Evolutionary conservation across 108 stramenopile species (phyloP), one percentile per base, ranked within the genome.

Genomic region (Thalassiosira profunda): DNA sequence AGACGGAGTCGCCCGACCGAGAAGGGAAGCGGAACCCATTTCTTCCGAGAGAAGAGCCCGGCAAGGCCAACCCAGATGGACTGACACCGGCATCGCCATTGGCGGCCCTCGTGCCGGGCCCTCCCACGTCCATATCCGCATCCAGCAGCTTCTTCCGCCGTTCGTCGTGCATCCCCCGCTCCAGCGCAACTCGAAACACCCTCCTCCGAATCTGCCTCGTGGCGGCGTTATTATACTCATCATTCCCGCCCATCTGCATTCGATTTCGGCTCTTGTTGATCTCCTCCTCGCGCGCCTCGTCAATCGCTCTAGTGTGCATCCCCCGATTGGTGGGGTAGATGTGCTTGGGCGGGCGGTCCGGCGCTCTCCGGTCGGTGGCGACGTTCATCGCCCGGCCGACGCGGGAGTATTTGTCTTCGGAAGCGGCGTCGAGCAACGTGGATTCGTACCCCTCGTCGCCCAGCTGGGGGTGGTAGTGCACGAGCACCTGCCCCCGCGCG

Each of bases 401-500:
- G 10, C 42, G 43, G 14, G 42, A 20, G 31, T 61, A 29, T 15
- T 42, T 10, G 26, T 46, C 34, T 36, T 30, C 45, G 10, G n/a
- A 40, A 3, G 14, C 20, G 49, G 37, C 29, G 15, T 58, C 29
- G 37, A 79, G 23, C 37, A 79, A 38, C 0, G 77, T 79, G 0
- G 77, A 79, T 58, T 79, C 77, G 36, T 70, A 79, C 23, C 77
- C 77, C 33, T 70, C 64, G 30, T 79, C 77, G 3, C 77, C 77
- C 52, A 79, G 10, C 31, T 79, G 77, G 12, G 77, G 77, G 61
- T 79, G 77, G 61, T 79, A 79, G 51, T 79, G 77, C 18, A 79
- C 77, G 29, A 79, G n/a, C 0, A 79, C 77, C 18, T 79, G 77
- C 7, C 61, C 58, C 26, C 56, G 21, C 8, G 46, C 18, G 3